Conservation (phyloP, 176 grass and related monocot genomes). For the Cocos nucifera region DNA sequence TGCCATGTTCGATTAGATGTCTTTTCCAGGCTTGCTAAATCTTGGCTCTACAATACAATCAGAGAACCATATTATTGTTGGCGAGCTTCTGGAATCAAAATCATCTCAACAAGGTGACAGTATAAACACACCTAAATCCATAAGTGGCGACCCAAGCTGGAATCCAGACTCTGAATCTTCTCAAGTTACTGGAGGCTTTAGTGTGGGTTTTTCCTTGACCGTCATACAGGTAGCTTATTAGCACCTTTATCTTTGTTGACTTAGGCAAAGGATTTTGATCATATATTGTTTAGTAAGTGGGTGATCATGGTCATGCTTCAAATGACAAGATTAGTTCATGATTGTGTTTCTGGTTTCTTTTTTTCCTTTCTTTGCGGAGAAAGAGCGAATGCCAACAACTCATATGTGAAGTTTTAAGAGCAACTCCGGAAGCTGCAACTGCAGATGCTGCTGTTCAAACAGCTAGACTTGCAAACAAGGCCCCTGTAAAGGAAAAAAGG, state of each 20-base stretch:
- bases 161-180: slow-evolving; percentile 80
- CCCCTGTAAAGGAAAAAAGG: slow-evolving; percentile 91
- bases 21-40: neutral
- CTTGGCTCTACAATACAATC: slow-evolving; percentile 9
- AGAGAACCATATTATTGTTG: slow-evolving; percentile 93
- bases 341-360: slow-evolving; percentile 14
- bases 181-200: slow-evolving; percentile 90
- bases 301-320: too few species aligned
- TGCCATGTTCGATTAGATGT: neutral
- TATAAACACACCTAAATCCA: slow-evolving; percentile 47
- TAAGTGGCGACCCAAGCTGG: slow-evolving; percentile 52
- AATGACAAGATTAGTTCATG: neutral
- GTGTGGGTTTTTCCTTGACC: slow-evolving; percentile 75
- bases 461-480: slow-evolving; percentile 91
- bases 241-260: too few species aligned
- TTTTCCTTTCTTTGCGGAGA: slow-evolving; percentile 16
- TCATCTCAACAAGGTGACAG: slow-evolving; percentile 50
- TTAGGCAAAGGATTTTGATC: too few species aligned
- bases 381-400: slow-evolving; percentile 99
- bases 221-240: slow-evolving; percentile 64
- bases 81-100: slow-evolving; percentile 89
- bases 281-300: too few species aligned
- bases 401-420: slow-evolving; percentile 91
- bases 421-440: slow-evolving; percentile 98
- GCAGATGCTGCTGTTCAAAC: slow-evolving; percentile 95